These are phyloP conservation scores for Candida bentonensis DNA, from an alignment of 805 yeast species.

Conservation along the genomic window DNA sequence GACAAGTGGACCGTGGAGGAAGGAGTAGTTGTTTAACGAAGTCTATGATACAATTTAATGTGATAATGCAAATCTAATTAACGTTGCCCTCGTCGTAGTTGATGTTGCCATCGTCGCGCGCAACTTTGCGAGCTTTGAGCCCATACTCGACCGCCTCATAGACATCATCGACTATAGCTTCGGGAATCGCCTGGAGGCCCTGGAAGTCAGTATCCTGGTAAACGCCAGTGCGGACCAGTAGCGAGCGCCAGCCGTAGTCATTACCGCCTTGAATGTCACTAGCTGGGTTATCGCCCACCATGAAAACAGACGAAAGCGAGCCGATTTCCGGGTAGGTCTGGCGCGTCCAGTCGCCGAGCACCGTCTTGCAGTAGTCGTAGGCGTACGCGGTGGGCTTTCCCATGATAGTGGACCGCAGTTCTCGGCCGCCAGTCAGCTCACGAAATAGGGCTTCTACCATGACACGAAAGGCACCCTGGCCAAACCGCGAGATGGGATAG, in stretches of 20 bases:
- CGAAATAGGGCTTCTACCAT: constrained; percentile 46
- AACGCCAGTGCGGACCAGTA: constrained; percentile 81
- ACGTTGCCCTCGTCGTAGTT: too few species aligned
- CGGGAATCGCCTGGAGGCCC: constrained; percentile 25
- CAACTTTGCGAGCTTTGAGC: not conserved
- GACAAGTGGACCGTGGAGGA: constrained; percentile 36
- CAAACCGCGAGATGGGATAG: constrained; percentile 64
- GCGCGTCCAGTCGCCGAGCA: constrained; percentile 35
- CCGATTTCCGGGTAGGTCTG: not conserved
- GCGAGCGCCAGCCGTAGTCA: constrained; percentile 75
- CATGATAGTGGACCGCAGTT: constrained; percentile 40
- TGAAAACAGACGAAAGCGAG: constrained; percentile 20
- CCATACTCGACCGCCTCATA: constrained; percentile 31
- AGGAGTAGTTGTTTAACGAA: too few species aligned
- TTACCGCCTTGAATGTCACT: constrained; percentile 87
- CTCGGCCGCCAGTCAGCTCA: constrained; percentile 34
- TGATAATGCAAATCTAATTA: too few species aligned
- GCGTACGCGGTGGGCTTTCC: constrained; percentile 77
- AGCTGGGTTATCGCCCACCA: constrained; percentile 97
- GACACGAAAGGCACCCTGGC: constrained; percentile 78
- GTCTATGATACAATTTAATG: too few species aligned
- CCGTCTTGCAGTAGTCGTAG: constrained; percentile 70
- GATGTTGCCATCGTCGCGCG: too few species aligned
- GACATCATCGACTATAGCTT: constrained; percentile 37
- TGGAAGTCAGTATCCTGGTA: constrained; percentile 41